A percentile compares a stretch with the other conserved stretches of the same genome.
phyloP scores from a whole-genome alignment of 2,329 filamentous ascomycete genomes.

The Fusarium pseudocircinatum region DNA sequence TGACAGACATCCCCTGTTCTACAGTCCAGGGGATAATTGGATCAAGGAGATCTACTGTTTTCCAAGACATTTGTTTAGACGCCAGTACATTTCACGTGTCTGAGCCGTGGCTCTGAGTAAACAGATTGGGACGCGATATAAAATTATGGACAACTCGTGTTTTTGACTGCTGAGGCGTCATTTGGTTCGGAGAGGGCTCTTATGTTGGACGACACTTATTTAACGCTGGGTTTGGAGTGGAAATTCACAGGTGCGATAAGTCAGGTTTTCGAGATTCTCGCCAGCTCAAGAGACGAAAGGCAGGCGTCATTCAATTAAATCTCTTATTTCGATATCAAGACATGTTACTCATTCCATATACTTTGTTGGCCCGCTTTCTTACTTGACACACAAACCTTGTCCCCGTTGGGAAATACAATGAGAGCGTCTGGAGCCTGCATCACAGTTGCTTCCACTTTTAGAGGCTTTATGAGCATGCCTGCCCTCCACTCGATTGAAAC shows the following conservation, averaged over 20 bases:
- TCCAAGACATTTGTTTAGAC: too few relatives aligned
- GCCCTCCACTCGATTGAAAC: conserved; percentile 28
- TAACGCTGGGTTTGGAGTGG: neutral
- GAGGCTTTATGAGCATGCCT: neutral
- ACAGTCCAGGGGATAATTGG: too few relatives aligned
- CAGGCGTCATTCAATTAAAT: neutral
- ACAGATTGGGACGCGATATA: neutral
- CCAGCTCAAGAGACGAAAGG: too few relatives aligned
- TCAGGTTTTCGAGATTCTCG: too few relatives aligned
- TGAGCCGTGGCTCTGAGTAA: too few relatives aligned
- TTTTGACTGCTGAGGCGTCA: too few relatives aligned
- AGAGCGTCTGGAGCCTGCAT: conserved; percentile 4
- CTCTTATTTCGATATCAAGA: neutral
- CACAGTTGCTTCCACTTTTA: conserved; percentile 6
- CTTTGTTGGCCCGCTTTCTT: neutral
- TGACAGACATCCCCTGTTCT: too few relatives aligned
- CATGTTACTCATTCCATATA: neutral
- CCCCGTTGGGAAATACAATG: neutral
- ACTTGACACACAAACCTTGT: neutral
- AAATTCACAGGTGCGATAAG: neutral
- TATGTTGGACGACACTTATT: neutral
- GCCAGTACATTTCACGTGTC: neutral
- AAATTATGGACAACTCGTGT: too few relatives aligned
- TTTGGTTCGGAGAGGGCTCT: neutral
- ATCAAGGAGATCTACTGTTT: too few relatives aligned